These are phyloP conservation scores for Astrothelium macrocarpum DNA, from an alignment of 495 filamentous ascomycete species.

Conservation along the genomic window DNA sequence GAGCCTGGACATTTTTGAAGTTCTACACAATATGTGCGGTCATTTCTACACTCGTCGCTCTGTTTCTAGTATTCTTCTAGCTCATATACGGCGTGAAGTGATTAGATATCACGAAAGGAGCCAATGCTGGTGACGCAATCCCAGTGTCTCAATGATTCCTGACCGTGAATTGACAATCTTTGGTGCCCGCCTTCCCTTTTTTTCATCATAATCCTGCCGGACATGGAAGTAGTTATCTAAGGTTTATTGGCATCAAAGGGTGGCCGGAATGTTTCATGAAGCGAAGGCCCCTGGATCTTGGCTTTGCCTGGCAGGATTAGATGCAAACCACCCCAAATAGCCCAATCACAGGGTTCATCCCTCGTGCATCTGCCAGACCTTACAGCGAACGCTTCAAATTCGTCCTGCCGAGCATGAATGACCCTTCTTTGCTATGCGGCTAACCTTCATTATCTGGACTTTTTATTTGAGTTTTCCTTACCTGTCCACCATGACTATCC, in stretches of 20 bases:
- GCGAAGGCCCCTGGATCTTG: slow-evolving; percentile 3
- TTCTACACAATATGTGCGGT: not conserved
- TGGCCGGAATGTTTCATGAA: not conserved
- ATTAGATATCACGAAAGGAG: not conserved
- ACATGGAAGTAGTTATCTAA: not conserved
- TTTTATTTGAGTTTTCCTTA: not conserved
- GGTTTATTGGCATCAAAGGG: not conserved
- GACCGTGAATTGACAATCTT: too few species aligned
- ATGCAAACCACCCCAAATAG: not conserved
- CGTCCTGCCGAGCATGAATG: not conserved
- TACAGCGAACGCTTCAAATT: not conserved
- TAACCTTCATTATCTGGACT: not conserved
- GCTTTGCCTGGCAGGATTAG: not conserved
- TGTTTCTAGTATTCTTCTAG: not conserved
- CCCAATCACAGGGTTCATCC: not conserved
- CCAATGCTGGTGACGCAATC: not conserved
- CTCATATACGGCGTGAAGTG: not conserved
- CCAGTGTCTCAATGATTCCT: too few species aligned
- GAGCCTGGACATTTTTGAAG: not conserved
- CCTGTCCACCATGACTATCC: not conserved
- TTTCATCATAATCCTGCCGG: too few species aligned
- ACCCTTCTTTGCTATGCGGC: not conserved
- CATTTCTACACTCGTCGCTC: not conserved
- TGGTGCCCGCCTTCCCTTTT: too few species aligned
- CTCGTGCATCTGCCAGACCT: not conserved